Percentiles rank a stretch among this genome's conserved stretches.
Evolutionary conservation across 1,284 basidiomycete species (phyloP).

Genomic region (Malassezia yamatoensis): DNA sequence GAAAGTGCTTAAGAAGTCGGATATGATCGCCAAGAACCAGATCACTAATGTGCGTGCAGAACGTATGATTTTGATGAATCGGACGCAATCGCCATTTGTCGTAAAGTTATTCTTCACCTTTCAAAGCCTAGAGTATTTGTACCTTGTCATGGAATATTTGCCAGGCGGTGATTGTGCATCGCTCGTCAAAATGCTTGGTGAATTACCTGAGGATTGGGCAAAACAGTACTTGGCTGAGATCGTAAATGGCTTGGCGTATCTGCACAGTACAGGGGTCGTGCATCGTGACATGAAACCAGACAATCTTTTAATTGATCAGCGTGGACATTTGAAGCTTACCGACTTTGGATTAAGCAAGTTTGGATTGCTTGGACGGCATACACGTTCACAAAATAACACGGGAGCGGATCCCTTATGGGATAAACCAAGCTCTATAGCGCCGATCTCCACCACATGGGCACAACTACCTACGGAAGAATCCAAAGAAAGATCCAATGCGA

Average conservation of each 20-base stretch:
- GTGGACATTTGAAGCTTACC: conserved; percentile 90
- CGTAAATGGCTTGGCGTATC: conserved; percentile 82
- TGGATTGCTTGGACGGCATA: conserved; percentile 86
- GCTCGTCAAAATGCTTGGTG: conserved; percentile 88
- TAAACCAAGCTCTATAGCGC: background rate
- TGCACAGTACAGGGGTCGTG: conserved; percentile 85
- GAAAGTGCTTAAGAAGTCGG: conserved; percentile 97
- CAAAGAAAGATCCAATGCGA: background rate
- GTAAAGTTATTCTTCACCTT: conserved; percentile 52
- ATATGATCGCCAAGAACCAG: conserved; percentile 99
- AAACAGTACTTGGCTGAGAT: conserved; percentile 93
- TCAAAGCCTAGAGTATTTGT: conserved; percentile 50
- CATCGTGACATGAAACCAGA: conserved; percentile 99
- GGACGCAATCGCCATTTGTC: conserved; percentile 89
- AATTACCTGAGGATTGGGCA: conserved; percentile 89
- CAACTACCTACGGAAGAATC: background rate
- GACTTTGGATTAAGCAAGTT: conserved; percentile 96
- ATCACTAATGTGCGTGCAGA: conserved; percentile 99
- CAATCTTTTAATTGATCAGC: conserved; percentile 88
- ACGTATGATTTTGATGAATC: conserved; percentile 98
- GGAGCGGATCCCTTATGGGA: background rate
- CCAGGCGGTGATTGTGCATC: conserved; percentile 88
- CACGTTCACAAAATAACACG: conserved; percentile 5
- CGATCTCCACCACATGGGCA: conserved; percentile 14
- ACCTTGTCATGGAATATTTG: conserved; percentile 54